phyloP scores from a whole-genome alignment of 2,329 filamentous ascomycete genomes.

The Beauveria scarabaeidicola region DNA sequence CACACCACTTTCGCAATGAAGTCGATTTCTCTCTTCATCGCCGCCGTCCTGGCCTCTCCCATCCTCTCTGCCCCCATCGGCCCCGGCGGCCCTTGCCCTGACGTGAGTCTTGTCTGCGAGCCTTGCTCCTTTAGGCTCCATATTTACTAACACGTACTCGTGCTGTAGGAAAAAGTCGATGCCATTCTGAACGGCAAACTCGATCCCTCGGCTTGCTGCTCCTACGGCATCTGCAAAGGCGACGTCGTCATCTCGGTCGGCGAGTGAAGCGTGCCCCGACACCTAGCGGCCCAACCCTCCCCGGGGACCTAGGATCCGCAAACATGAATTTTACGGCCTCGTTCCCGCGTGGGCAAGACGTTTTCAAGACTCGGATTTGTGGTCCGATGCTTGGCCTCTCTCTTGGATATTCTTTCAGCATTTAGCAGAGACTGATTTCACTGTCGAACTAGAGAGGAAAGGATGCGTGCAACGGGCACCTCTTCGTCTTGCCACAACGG shows the following conservation, averaged over 20 bases:
- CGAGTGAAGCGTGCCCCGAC: conserved; percentile 15
- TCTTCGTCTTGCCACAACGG: background rate
- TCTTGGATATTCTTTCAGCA: no score
- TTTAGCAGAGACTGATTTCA: no score
- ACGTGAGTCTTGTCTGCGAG: conserved; percentile 18
- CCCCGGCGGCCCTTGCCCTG: conserved; percentile 27
- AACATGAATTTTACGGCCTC: background rate
- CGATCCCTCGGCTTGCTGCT: conserved; percentile 42
- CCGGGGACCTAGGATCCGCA: background rate
- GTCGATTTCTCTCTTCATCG: conserved; percentile 15
- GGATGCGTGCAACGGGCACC: background rate
- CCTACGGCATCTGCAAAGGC: conserved; percentile 43
- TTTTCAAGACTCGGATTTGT: background rate
- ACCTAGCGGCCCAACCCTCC: background rate
- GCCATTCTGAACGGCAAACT: conserved; percentile 40
- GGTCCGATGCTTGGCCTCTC: background rate
- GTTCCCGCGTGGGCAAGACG: background rate
- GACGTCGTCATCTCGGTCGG: conserved; percentile 40
- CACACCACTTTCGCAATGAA: conserved; percentile 14
- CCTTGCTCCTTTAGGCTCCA: background rate
- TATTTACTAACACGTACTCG: background rate
- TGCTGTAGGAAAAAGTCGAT: conserved; percentile 25
- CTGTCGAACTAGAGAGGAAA: background rate
- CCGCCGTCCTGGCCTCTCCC: conserved; percentile 13
- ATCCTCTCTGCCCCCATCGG: conserved; percentile 15